Evolutionary conservation across 768 basidiomycete species (phyloP), one percentile per base, ranked within the genome.

Genomic region (Chalciporus sphaerocephalus): DNA sequence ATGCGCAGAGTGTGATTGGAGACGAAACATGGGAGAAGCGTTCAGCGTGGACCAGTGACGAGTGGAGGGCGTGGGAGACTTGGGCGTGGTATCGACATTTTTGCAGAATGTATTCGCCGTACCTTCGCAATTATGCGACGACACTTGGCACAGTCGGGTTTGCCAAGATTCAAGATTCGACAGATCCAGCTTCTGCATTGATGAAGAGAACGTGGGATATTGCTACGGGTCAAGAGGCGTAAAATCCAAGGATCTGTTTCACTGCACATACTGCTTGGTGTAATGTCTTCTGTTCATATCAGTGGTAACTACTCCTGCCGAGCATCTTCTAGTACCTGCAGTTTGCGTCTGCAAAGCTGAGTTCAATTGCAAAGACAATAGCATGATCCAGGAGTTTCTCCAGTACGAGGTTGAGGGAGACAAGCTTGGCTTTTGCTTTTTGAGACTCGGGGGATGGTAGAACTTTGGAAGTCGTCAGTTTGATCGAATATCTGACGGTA

Each of bases 41-140:
- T 18, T 72, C 70, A 1, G 75, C 69, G 23, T 92, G 89, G 89
- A 73, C 72, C 17, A 74, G 78, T 28, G 78, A 81, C 21, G 83
- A 87, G 44, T 94, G 92, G 92, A 76, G 78, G 58, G 73, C 78
- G 1, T 92, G 89, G 90, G 83, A 88, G 68, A 87, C 84, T 0
- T 92, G 88, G 85, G 83, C 87, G 2, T 94, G 92, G 92, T 93
- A 87, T 55, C 73, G 87, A 48, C 89, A 95, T 55, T 93, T 92
- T 69, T 88, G 87, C 64, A 74, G 90, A 57, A 74, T 69, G 89
- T 92, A 90, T 53, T 79, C 87, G 4, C 85, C 87, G 0, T 88
- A 91, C 61, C 66, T 92, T 42, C 80, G 83, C 40, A 86, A 76
- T 50, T 89, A 88, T 59, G 70, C 79, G 40, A 80, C 79, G 28